These are phyloP conservation scores for Kalmanozyma brasiliensis DNA, from an alignment of 1,284 basidiomycete species.

Conservation along the genomic window DNA sequence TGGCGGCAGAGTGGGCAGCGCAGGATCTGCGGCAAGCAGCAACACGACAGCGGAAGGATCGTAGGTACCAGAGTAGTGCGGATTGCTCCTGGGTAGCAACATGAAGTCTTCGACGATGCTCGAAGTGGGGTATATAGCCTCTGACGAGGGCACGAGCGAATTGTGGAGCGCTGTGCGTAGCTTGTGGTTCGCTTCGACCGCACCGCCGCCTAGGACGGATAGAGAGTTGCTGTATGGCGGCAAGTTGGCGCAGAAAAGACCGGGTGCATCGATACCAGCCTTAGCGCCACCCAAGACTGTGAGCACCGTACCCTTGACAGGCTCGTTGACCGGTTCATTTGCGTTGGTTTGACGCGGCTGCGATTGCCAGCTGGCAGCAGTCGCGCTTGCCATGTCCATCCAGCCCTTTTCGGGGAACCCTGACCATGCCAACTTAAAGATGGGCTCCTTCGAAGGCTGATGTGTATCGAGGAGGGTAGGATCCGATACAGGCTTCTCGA, in stretches of 20 bases:
- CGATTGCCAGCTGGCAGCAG: conserved; percentile 41
- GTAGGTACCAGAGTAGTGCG: conserved; percentile 77
- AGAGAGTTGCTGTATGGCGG: conserved; percentile 76
- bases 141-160: conserved; percentile 71
- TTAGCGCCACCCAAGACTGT: conserved; percentile 79
- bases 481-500: conserved; percentile 51
- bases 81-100: conserved; percentile 77
- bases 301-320: conserved; percentile 68
- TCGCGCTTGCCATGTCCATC: conserved; percentile 51
- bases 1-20: conserved; percentile 59
- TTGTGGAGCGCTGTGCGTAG: conserved; percentile 35
- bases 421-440: conserved; percentile 87
- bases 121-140: conserved; percentile 73
- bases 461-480: conserved; percentile 16
- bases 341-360: conserved; percentile 19
- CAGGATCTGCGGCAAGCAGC: conserved; percentile 57
- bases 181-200: conserved; percentile 68
- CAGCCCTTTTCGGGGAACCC: conserved; percentile 60
- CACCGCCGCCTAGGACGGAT: conserved; percentile 68
- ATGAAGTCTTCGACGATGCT: conserved; percentile 76
- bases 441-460: conserved; percentile 73
- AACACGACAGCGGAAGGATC: conserved; percentile 78
- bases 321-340: conserved; percentile 5
- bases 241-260: conserved; percentile 78
- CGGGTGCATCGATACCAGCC: conserved; percentile 72